Percentiles rank a stretch among this genome's conserved stretches.
These are phyloP conservation scores for Themeda triandra DNA, from an alignment of 176 grass and related monocot species.

Conservation along the genomic window DNA sequence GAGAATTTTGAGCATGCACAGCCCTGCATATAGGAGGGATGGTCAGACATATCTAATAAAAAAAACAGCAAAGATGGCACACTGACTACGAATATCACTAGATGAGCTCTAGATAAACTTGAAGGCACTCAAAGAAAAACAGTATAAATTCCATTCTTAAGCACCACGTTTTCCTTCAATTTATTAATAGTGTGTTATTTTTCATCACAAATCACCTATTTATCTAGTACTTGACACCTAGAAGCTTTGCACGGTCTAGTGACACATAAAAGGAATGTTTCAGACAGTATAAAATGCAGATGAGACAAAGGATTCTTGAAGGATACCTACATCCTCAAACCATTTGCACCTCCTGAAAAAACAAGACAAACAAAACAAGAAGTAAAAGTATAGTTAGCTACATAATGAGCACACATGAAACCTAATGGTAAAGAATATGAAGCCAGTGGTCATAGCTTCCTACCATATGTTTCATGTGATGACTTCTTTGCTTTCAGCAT, in stretches of 20 bases:
- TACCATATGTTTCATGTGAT: slow-evolving; percentile 62
- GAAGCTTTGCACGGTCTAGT: slow-evolving; percentile 51
- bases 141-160: slow-evolving; percentile 39
- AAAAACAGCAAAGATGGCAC: neutral
- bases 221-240: slow-evolving; percentile 78
- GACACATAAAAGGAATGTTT: slow-evolving; percentile 26
- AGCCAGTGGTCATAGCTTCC: neutral
- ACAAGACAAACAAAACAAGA: slow-evolving; percentile 7
- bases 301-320: slow-evolving; percentile 21
- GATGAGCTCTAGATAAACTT: neutral
- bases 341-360: slow-evolving; percentile 42
- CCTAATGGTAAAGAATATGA: neutral
- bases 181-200: slow-evolving; percentile 59
- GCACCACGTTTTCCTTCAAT: slow-evolving; percentile 80
- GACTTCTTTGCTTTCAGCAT: slow-evolving; percentile 85
- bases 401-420: slow-evolving; percentile 11
- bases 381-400: neutral
- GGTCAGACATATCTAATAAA: slow-evolving; percentile 16
- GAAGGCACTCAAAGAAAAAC: neutral
- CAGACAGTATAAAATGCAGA: slow-evolving; percentile 11
- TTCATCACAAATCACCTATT: slow-evolving; percentile 58
- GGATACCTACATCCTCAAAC: slow-evolving; percentile 68
- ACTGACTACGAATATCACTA: neutral
- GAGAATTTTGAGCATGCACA: slow-evolving; percentile 64
- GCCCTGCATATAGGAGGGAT: slow-evolving; percentile 40